These are phyloP conservation scores for Pyricularia pennisetigena DNA, from an alignment of 2,329 filamentous ascomycete species.

Conservation along the genomic window DNA sequence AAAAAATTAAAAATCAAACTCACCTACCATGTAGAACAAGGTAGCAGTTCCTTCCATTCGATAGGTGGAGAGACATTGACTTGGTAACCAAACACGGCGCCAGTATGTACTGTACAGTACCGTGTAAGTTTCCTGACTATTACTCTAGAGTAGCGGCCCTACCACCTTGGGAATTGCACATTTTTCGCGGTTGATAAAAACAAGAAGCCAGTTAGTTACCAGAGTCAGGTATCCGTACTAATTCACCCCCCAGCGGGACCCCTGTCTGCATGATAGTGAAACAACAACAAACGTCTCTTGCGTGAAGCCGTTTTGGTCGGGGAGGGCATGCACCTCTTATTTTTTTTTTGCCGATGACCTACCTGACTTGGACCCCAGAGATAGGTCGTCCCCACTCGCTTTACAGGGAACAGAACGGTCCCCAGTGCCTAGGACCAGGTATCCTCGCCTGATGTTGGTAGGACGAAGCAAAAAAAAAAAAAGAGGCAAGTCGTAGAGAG, in stretches of 20 bases:
- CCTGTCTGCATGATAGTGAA: background rate
- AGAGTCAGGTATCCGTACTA: background rate
- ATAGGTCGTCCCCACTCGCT: background rate
- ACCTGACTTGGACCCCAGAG: background rate
- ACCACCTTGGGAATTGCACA: no score
- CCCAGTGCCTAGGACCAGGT: background rate
- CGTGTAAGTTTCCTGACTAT: no score
- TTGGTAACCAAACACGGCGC: no score
- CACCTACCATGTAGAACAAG: no score
- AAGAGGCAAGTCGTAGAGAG: background rate
- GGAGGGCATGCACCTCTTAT: background rate
- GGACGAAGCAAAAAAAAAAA: background rate
- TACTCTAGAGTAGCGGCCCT: no score
- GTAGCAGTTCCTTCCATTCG: no score
- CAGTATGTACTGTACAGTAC: no score
- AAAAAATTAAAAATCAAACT: no score
- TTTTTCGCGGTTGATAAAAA: no score
- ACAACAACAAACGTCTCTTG: background rate
- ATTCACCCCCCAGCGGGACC: background rate
- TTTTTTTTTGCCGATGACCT: background rate
- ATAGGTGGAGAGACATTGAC: no score
- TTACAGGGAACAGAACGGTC: background rate
- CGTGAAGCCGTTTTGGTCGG: background rate
- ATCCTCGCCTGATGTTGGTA: background rate
- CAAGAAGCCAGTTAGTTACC: no score